Evolutionary conservation across 1,139 yeast species (phyloP), one percentile per base, ranked within the genome.

Genomic region (Debaryomyces psychrophilus): DNA sequence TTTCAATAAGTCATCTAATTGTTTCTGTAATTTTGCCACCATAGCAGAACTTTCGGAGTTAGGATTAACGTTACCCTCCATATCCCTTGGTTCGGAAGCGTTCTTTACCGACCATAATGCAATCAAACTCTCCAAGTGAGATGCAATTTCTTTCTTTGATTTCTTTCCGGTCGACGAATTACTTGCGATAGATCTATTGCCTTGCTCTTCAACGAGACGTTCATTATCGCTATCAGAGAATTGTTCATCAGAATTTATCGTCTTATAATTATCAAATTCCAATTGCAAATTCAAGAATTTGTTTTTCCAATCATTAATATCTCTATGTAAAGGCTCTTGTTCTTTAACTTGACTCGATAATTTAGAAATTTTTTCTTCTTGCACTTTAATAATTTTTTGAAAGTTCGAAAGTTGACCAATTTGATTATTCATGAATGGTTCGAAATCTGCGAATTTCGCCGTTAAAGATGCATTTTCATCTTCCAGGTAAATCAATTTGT

Each of bases 401-500:
- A 86, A 66, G 27, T 73, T 72, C 7, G 76, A 68, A 38, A 84
- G 67, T 47, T 82, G 81, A 3, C 79, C 67, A 47, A 85, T 69
- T 54, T 82, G 84, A 39, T 78, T 71, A 46, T 78, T 71, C 69
- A 85, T 76, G 44, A 83, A 69, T 2, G 82, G 77, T 55, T 83
- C 83, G 49, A 82, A 73, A 36, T 76, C 75, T 1, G 52, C 60
- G 17, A 79, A 51, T 52, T 77, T 77, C 11, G 68, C 67, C 31
- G 63, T 67, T 50, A 82, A 61, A 5, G 56, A 54, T 2, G 62
- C 47, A 50, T 81, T 81, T 50, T 83, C 83, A 44, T 75, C 68
- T 42, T 71, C 73, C 45, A 81, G 61, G 48, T 79, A 68, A 22
- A 75, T 68, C 50, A 75, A 60, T 48, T 71, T 77, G 49, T 80